Base-by-base conservation (phyloP, 441 rosid species). In the Aquilaria agallochum region DNA sequence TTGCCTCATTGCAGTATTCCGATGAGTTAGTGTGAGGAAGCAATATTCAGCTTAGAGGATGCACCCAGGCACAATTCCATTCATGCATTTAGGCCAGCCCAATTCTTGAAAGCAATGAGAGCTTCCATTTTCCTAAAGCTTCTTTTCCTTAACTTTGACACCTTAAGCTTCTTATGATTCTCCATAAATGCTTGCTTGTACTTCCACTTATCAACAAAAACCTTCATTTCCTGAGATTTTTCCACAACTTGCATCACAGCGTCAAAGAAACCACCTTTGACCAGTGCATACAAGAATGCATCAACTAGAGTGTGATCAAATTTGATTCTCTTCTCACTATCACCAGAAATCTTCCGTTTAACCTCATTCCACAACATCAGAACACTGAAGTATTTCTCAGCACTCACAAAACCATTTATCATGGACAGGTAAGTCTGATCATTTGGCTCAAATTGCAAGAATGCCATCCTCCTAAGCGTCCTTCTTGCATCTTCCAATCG, bases 111-210 rank as follows among this genome's bases (percentile, higher is more conserved):
- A 53, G 95, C 94, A 70, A 92, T 64, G 31, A 95, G 90, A 4
- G 98, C 89, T 75, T 95, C 98, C 98, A 81, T 88, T 73, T 88
- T 95, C 72, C 86, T 85, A 72, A 81, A 78, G 80, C 73, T 91
- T 76, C 80, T 87, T 76, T 81, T 91, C 75, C 97, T 86, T 77
- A 91, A 55, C 74, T 91, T 94, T 45, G 92, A 77, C 62, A 94
- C 82, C 68, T 84, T 87, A 14, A 91, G 89, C 80, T 87, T 89
- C 86, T 91, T 87, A 77, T 86, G 99, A 54, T 72, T 87, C 85
- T 89, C 97, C 99, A 87, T 89, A 72, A 86, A 89, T 31, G 91
- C 96, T 79, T 91, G 96, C 76, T 89, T 92, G 79, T 91, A 91
- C 73, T 86, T 92, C 97, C 98, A 92, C 73, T 92, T 95, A 76